Percentiles rank a stretch among this genome's conserved stretches.
Evolutionary conservation across 2,329 filamentous ascomycete genomes (phyloP).

Genomic region (Fusarium luffae): DNA sequence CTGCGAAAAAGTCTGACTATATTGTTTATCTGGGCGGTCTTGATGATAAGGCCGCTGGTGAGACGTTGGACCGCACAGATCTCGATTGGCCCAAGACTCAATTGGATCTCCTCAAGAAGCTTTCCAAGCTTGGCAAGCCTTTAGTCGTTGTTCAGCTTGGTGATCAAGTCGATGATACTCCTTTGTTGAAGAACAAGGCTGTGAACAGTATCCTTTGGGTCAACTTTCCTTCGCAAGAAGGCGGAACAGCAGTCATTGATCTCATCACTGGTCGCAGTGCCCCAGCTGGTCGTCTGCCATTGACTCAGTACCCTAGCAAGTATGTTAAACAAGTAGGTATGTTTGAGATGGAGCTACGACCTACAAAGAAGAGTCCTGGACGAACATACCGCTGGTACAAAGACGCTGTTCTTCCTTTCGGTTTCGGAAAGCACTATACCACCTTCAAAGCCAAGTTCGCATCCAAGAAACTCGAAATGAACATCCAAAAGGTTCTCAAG

Average conservation of each 20-base stretch:
- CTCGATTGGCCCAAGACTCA: constrained; percentile 14
- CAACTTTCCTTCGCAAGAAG: constrained; percentile 15
- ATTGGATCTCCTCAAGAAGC: background rate
- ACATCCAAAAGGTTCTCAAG: constrained; percentile 3
- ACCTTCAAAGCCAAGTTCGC: constrained; percentile 11
- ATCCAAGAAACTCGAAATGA: background rate
- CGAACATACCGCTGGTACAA: constrained; percentile 13
- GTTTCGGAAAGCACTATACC: constrained; percentile 10
- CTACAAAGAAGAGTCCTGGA: background rate
- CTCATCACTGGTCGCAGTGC: background rate
- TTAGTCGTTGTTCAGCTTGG: constrained; percentile 1
- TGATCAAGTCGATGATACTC: background rate
- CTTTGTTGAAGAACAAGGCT: background rate
- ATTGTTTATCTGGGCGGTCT: constrained; percentile 11
- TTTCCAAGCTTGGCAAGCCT: background rate
- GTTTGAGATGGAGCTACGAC: constrained; percentile 1
- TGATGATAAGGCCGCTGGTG: constrained; percentile 7
- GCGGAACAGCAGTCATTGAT: constrained; percentile 2
- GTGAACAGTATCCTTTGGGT: constrained; percentile 23
- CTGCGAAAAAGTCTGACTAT: constrained; percentile 1
- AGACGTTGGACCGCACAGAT: background rate
- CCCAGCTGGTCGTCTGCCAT: background rate
- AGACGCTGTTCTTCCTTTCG: background rate
- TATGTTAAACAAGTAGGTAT: background rate
- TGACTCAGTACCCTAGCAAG: background rate